Evolutionary conservation across 495 filamentous ascomycete species (phyloP), one percentile per base, ranked within the genome.

Genomic region (Penicillium antarcticum): DNA sequence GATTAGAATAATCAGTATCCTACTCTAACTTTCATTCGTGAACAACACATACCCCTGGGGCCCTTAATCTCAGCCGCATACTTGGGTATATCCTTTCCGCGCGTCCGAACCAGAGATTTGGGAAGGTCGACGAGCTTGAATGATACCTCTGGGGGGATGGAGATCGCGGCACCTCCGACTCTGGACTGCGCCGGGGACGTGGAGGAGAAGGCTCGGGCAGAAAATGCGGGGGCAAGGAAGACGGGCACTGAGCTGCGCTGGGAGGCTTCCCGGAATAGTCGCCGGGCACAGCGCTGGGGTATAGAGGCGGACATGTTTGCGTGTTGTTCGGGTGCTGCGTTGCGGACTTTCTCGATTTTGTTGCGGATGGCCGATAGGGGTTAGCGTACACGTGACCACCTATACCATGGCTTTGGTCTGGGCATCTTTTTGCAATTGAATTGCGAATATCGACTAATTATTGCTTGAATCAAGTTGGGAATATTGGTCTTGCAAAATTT

Each of bases 121-220:
- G 83, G 81, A 35, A 85, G 78, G 42, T 87, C 76, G 36, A 88
- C 73, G 29, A 81, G 68, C 32, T 70, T 74, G 51, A 97, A 74
- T 26, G 83, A 83, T 29, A 97, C 92, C 55, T 90, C 87, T 0
- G 87, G 83, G 3, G 94, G 94, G 4, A 97, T 77, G 40, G 89
- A 85, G 55, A 98, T 79, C 26, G 91, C 80, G 37, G 88, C 86
- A 56, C 80, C 77, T 58, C 92, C 92, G 51, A 97, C 85, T 73
- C 95, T 90, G 42, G 92, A 97, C 48, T 74, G 74, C 45, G 74
- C 70, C 63, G 59, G 71, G 24, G 84, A 60, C 29, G 88, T 85
- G 37, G 80, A 83, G 6, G 89, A 87, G 77, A 97, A 96, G 50
- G 76, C 63, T 23, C 76, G 66, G 41, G 67, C 62, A 17, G 84